Conservation (phyloP, 768 basidiomycete species). For the Tylopilus rubrobrunneus region DNA sequence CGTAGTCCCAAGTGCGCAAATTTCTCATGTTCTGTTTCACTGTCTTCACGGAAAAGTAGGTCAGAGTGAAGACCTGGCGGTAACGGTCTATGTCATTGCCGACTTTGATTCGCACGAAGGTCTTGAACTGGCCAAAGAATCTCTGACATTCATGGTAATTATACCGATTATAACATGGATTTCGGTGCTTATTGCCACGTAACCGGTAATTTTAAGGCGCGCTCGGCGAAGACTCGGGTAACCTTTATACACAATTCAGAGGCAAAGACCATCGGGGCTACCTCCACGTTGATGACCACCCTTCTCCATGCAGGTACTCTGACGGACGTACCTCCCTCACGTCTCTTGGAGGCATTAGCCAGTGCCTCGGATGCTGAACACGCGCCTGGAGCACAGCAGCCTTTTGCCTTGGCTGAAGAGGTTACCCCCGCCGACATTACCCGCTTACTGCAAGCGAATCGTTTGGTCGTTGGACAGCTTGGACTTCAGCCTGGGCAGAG, state of each 20-base stretch:
- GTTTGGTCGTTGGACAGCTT: constrained; percentile 50
- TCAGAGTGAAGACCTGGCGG: constrained; percentile 23
- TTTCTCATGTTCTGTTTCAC: neutral
- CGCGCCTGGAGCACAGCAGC: constrained; percentile 33
- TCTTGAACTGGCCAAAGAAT: constrained; percentile 55
- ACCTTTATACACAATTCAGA: constrained; percentile 75
- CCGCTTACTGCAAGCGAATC: constrained; percentile 42
- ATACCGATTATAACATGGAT: neutral
- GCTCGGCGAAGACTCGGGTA: constrained; percentile 51
- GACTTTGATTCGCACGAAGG: constrained; percentile 72
- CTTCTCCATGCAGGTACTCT: constrained; percentile 43
- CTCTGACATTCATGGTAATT: constrained; percentile 62
- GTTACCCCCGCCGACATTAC: constrained; percentile 27
- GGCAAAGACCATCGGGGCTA: constrained; percentile 6
- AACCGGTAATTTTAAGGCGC: constrained; percentile 32
- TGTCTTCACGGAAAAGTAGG: constrained; percentile 13
- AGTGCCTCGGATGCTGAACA: constrained; percentile 6
- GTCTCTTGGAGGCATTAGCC: constrained; percentile 14
- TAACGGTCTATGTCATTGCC: constrained; percentile 65
- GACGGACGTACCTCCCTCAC: constrained; percentile 20
- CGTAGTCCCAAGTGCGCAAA: constrained; percentile 57
- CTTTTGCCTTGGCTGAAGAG: constrained; percentile 30
- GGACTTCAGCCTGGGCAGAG: constrained; percentile 57
- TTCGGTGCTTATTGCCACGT: neutral
- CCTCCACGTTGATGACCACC: constrained; percentile 48